phyloP scores from a whole-genome alignment of 139 green algal genomes.

The Closterium sp. region DNA sequence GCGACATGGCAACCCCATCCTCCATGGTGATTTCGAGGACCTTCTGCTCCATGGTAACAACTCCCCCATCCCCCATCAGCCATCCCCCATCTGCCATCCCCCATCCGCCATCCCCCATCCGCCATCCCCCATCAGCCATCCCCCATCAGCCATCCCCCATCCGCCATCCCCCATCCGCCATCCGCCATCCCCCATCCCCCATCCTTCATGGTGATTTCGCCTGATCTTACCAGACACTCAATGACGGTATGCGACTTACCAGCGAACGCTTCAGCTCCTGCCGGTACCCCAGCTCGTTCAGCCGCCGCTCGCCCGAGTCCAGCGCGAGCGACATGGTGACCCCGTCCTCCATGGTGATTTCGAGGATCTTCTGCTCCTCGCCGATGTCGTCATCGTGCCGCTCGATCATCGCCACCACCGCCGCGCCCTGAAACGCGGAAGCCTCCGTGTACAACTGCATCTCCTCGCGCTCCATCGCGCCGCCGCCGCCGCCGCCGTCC shows the following conservation, averaged over 20 bases:
- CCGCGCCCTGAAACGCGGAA: neutral
- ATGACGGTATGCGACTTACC: neutral
- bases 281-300: neutral
- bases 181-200: too few relatives aligned
- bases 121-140: too few relatives aligned
- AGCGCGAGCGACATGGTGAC: conserved; percentile 1
- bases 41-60: too few relatives aligned
- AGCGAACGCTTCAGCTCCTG: neutral
- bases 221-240: neutral
- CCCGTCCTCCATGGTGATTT: conserved; percentile 7
- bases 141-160: too few relatives aligned
- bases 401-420: conserved; percentile 2
- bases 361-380: neutral
- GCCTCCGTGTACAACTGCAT: neutral
- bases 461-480: neutral
- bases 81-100: too few relatives aligned
- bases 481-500: neutral
- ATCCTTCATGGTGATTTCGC: too few relatives aligned
- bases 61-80: too few relatives aligned
- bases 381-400: neutral
- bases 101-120: too few relatives aligned
- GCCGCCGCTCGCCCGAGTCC: conserved; percentile 25
- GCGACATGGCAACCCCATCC: neutral
- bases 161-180: too few relatives aligned
- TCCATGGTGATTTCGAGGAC: neutral